Conservation (phyloP, 305 asterid species). For the Ilex paraguariensis region DNA sequence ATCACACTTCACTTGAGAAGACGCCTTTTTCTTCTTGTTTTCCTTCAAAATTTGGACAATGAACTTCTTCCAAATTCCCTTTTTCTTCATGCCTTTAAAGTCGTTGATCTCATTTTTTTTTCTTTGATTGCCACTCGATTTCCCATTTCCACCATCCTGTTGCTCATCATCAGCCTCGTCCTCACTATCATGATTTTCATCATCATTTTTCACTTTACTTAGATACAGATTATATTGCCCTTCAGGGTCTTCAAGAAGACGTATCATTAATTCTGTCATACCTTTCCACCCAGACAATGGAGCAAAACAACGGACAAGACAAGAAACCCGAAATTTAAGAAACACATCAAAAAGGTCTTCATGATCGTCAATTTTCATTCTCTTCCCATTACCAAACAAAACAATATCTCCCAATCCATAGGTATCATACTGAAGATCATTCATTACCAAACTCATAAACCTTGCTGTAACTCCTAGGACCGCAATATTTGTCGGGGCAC, state of each 20-base stretch:
- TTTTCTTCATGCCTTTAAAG: not conserved
- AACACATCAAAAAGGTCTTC: conserved; percentile 47
- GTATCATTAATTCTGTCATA: conserved; percentile 8
- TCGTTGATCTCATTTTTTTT: not conserved
- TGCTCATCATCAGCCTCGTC: conserved; percentile 4
- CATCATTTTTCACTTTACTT: conserved; percentile 7
- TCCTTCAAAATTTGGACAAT: not conserved
- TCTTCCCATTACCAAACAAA: conserved; percentile 53
- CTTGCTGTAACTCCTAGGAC: conserved; percentile 28
- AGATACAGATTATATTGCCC: conserved; percentile 11
- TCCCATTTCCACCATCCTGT: not conserved
- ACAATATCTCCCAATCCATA: conserved; percentile 31
- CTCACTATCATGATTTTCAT: conserved; percentile 8
- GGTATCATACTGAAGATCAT: conserved; percentile 10
- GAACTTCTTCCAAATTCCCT: not conserved
- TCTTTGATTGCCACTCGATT: not conserved
- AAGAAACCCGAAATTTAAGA: conserved; percentile 28
- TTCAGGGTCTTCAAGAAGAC: conserved; percentile 14
- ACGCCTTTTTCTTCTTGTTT: not conserved
- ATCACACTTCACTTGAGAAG: not conserved
- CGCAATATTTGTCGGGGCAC: conserved; percentile 43
- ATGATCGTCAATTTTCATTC: conserved; percentile 60
- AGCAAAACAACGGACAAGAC: conserved; percentile 16
- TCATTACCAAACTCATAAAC: conserved; percentile 22
- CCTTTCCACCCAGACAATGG: conserved; percentile 14